Evolutionary conservation across 148 eudicot species (phyloP), one percentile per base, ranked within the genome.

Genomic region (Tetragonia tetragonoides): DNA sequence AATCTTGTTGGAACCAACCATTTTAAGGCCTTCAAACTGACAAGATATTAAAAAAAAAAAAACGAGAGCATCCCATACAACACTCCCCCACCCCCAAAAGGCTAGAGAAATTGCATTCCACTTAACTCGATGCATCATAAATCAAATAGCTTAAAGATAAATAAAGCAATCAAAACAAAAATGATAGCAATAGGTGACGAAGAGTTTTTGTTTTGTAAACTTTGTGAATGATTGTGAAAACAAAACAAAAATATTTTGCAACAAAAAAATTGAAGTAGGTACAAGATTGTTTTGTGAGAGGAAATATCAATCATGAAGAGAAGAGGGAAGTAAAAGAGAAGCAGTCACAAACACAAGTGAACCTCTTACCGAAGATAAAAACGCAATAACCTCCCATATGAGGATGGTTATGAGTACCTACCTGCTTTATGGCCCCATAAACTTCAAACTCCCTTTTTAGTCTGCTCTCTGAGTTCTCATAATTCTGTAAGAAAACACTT

Each of bases 361-460:
- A 84, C 80, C 79, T 84, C 93, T 93, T 88, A 92, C 94, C 97
- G 83, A 90, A 83, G 82, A 80, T 84, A 80, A 88, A 28, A 89
- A 88, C 80, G 75, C 80, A 86, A 87, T 79, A 87, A 90, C 93
- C 90, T 60, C 90, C 85, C 86, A 72, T 68, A 78, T 59, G 64
- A 82, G 87, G 81, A 79, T 74, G 84, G 85, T 85, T 80, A 78
- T 57, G 59, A 86, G 83, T 86, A 94, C 98, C 89, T 94, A 94
- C 99, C 99, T 92, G 93, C 83, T 96, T 96, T 87, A 96, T 93
- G 47, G 99, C 95, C 69, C 99, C 99, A 84, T 93, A 96, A 79
- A 98, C 90, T 87, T 96, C 99, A 85, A 96, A 96, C 92, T 96
- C 99, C 90, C 99, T 91, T 89, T 90, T 96, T 75, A 96, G 85